Evolutionary conservation across 768 basidiomycete genomes (phyloP).

Genomic region (Harrya chromipes): DNA sequence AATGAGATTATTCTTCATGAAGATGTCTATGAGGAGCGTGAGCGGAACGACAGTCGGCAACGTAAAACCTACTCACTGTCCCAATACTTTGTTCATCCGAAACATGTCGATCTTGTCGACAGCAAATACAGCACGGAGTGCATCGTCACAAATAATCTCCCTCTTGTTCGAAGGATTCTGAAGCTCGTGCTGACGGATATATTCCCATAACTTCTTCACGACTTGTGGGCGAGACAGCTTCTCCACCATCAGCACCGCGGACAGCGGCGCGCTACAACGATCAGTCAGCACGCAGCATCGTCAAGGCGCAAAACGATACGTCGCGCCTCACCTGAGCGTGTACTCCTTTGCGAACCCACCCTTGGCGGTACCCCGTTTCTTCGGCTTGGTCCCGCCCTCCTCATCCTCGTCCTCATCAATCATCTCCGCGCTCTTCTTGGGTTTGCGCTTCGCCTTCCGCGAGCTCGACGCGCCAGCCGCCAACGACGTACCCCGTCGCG

Average conservation of each 20-base stretch:
- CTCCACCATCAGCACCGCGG: conserved; percentile 62
- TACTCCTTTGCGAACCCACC: conserved; percentile 83
- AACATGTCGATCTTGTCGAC: conserved; percentile 90
- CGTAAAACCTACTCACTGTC: conserved; percentile 48
- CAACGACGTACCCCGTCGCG: conserved; percentile 42
- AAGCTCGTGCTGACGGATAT: conserved; percentile 77
- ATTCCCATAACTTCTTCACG: conserved; percentile 87
- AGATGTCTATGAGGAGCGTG: conserved; percentile 25
- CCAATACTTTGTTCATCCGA: conserved; percentile 89
- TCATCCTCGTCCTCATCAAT: conserved; percentile 51
- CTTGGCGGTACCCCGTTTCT: conserved; percentile 51
- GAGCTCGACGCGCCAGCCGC: conserved; percentile 38
- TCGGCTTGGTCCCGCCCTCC: conserved; percentile 46
- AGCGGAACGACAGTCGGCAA: not conserved
- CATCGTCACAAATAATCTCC: conserved; percentile 82
- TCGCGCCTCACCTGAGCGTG: conserved; percentile 52
- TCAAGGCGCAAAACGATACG: not conserved
- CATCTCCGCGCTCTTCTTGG: conserved; percentile 54
- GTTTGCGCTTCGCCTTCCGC: conserved; percentile 41
- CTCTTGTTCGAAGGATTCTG: conserved; percentile 84
- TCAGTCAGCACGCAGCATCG: conserved; percentile 5
- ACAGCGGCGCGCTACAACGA: conserved; percentile 60
- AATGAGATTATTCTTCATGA: conserved; percentile 25
- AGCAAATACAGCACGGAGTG: conserved; percentile 70
- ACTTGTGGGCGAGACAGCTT: conserved; percentile 83